Conservation (phyloP, 768 basidiomycete species). For the Termitomyces sp. region DNA sequence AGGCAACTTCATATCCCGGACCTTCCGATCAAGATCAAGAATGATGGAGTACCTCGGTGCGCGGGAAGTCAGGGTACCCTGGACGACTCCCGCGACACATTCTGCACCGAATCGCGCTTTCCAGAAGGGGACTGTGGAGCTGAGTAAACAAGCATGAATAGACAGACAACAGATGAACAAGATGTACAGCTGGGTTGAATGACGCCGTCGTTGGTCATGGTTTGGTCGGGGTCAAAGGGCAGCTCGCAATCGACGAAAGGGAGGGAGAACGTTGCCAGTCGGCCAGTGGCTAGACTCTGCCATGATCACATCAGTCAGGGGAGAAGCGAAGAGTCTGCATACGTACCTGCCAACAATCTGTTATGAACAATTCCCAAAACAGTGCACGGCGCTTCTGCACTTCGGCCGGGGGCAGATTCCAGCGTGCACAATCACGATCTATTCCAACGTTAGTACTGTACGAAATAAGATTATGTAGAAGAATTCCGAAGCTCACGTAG, state of each 20-base stretch:
- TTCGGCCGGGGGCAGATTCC: constrained; percentile 56
- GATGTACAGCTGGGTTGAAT: constrained; percentile 56
- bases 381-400: constrained; percentile 68
- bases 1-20: constrained; percentile 67
- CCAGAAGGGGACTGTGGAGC: constrained; percentile 55
- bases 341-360: constrained; percentile 70
- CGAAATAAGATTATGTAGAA: constrained; percentile 4
- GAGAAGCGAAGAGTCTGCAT: not conserved
- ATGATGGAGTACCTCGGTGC: constrained; percentile 61
- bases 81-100: constrained; percentile 64
- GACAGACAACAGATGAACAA: not conserved
- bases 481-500: constrained; percentile 45
- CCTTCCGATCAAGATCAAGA: constrained; percentile 61
- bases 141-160: not conserved
- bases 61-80: constrained; percentile 61
- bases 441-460: not conserved
- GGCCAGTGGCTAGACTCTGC: constrained; percentile 67
- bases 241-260: constrained; percentile 73
- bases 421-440: constrained; percentile 74
- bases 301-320: not conserved
- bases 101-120: constrained; percentile 66
- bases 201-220: constrained; percentile 54
- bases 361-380: constrained; percentile 74
- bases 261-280: constrained; percentile 63
- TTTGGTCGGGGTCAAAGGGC: constrained; percentile 56